Base-by-base conservation (phyloP, 73 alveolate species). In the Paramecium pentaurelia region DNA sequence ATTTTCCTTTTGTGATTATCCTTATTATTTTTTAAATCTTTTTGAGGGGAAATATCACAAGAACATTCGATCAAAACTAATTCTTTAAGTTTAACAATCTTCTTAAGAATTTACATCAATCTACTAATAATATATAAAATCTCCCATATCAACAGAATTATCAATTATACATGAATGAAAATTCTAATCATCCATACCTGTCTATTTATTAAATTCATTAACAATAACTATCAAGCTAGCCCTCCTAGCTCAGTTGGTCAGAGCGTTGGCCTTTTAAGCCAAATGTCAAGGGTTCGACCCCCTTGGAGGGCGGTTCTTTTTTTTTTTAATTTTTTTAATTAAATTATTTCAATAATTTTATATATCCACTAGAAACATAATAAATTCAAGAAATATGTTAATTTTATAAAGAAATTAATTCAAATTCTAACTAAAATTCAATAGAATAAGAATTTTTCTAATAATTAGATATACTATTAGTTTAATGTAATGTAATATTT, bases 221-320 rank as follows among this genome's bases (percentile, higher is more conserved):
- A 54, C 3, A 54, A 54, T 64, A 64, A 64, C 47, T 32, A 64
- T 64, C 70, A 54, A 54, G 70, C 84, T 34, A 75, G 88, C 88
- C 88, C 60, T 75, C 88, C 88, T 75, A 75, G 88, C 88, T 75
- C 88, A 75, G 88, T 37, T 75, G 88, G 88, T 75, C 49, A 75
- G 88, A 75, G 88, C 88, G 88, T 75, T 45, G 49, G 88, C 88
- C 88, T 75, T 75, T 75, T 75, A 75, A 75, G 88, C 88, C 49
- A 45, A 75, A 75, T 75, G 88, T 75, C 88, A 75, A 75, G 88
- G 88, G 88, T 75, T 75, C 88, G 88, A 75, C 60, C 88, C 88
- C 88, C 88, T 75, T 75, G 88, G 88, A 75, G 88, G 88, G 88
- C 88, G 88, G 60, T 34, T 75, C 49, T 75, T 75, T 75, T 75